These are phyloP conservation scores for Simplicillium aogashimaense DNA, from an alignment of 2,329 filamentous ascomycete species.

Conservation along the genomic window DNA sequence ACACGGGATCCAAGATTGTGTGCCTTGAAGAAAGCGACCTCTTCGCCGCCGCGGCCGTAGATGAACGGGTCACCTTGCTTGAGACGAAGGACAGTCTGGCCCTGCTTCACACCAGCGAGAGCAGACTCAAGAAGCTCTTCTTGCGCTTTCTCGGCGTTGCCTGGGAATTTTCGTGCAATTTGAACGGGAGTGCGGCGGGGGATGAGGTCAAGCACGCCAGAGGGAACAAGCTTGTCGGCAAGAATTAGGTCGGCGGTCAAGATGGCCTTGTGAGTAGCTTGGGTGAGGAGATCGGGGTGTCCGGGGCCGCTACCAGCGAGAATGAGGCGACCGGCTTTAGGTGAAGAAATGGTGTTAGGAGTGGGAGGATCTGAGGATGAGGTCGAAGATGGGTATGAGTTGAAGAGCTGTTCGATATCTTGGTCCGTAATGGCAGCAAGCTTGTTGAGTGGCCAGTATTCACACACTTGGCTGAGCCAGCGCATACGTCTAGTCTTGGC, in stretches of 20 bases:
- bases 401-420: constrained; percentile 69
- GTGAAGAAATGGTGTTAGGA: constrained; percentile 7
- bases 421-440: constrained; percentile 70
- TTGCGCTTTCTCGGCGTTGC: constrained; percentile 89
- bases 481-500: constrained; percentile 73
- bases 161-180: constrained; percentile 95
- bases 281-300: constrained; percentile 83
- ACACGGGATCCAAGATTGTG: constrained; percentile 57
- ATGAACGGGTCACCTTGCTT: constrained; percentile 98
- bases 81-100: constrained; percentile 74
- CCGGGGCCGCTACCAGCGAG: constrained; percentile 89
- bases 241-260: constrained; percentile 67
- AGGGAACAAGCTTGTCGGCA: constrained; percentile 77
- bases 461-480: constrained; percentile 93
- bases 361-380: constrained; percentile 10
- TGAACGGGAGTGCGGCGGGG: constrained; percentile 81
- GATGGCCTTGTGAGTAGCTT: constrained; percentile 69
- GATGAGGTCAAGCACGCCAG: constrained; percentile 77
- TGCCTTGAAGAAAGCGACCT: constrained; percentile 71
- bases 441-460: constrained; percentile 89
- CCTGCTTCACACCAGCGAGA: constrained; percentile 52
- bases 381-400: constrained; percentile 47
- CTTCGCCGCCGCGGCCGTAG: constrained; percentile 90
- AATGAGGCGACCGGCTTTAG: constrained; percentile 59
- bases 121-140: constrained; percentile 78